Evolutionary conservation across 257 asterid genomes (phyloP).

Genomic region (Paulownia fortunei): DNA sequence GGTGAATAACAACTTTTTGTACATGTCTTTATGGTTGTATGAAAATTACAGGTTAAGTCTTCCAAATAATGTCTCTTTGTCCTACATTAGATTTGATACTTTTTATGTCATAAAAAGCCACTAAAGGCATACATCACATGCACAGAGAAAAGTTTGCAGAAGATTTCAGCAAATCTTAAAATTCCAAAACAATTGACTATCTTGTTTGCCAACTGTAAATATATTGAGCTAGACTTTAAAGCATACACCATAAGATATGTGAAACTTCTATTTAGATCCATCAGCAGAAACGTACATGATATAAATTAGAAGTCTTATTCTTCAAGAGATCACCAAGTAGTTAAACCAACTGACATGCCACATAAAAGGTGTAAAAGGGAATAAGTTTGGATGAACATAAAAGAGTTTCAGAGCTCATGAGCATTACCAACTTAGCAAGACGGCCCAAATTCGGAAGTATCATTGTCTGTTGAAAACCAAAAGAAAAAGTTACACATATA

Average conservation of each 20-base stretch:
- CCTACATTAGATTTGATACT: neutral
- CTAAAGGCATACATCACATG: neutral
- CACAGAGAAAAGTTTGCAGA: conserved; percentile 7
- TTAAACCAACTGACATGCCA: conserved; percentile 12
- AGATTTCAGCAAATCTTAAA: neutral
- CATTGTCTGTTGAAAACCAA: conserved; percentile 74
- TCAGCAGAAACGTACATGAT: conserved; percentile 17
- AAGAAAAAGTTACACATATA: conserved; percentile 37
- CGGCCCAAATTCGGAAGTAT: conserved; percentile 93
- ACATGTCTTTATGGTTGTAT: neutral
- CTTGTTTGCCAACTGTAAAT: neutral
- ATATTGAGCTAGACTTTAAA: neutral
- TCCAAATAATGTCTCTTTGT: neutral
- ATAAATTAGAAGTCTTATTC: conserved; percentile 11
- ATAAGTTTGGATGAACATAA: neutral
- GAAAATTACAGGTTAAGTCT: neutral
- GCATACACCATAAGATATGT: conserved; percentile 8
- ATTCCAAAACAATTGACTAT: conserved; percentile 7
- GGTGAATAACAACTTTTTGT: neutral
- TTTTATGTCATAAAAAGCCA: neutral
- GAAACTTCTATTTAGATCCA: conserved; percentile 5
- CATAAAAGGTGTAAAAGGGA: neutral
- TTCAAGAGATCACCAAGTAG: neutral
- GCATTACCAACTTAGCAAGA: conserved; percentile 88
- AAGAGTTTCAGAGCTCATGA: conserved; percentile 37